Percentiles rank a stretch among this genome's conserved stretches.
Conservation (phyloP, 202 grass and related monocot genomes). For the Eragrostis tef region DNA sequence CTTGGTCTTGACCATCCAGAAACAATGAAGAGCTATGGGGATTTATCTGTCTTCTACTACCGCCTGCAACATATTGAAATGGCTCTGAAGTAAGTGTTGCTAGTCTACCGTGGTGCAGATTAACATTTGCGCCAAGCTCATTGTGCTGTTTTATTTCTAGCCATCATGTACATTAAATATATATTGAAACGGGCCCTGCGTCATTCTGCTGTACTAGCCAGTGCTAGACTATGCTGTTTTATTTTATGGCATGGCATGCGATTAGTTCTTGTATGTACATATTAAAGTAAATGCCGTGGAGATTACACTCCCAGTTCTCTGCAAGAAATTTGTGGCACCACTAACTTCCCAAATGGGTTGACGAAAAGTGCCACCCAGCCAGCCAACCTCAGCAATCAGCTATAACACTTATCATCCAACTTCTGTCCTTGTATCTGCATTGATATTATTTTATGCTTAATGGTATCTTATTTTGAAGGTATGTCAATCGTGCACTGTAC, state of each 20-base stretch:
- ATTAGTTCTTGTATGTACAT: slow-evolving; percentile 15
- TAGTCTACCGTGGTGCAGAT: not conserved
- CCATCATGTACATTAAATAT: slow-evolving; percentile 31
- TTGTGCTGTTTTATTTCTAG: slow-evolving; percentile 19
- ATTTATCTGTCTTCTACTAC: slow-evolving; percentile 99
- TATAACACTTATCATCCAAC: slow-evolving; percentile 15
- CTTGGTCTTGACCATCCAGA: slow-evolving; percentile 98
- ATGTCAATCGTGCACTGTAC: slow-evolving; percentile 95
- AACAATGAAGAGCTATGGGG: slow-evolving; percentile 99
- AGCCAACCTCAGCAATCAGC: too few species aligned
- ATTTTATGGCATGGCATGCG: slow-evolving; percentile 15
- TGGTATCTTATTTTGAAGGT: slow-evolving; percentile 63
- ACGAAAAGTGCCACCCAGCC: too few species aligned
- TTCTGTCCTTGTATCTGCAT: slow-evolving; percentile 28
- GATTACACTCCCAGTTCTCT: too few species aligned
- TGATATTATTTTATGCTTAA: slow-evolving; percentile 36
- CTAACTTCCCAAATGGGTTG: too few species aligned
- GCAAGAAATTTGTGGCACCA: too few species aligned
- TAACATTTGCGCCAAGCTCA: not conserved
- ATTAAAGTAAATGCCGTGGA: slow-evolving; percentile 17
- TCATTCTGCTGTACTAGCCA: slow-evolving; percentile 21
- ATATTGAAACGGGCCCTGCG: slow-evolving; percentile 12
- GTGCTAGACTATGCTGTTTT: slow-evolving; percentile 25
- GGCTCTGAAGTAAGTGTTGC: slow-evolving; percentile 95
- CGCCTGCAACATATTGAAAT: slow-evolving; percentile 98